Evolutionary conservation across 176 grass and related monocot genomes (phyloP), one percentile per base, ranked within the genome.

Genomic region (Puccinellia tenuiflora): DNA sequence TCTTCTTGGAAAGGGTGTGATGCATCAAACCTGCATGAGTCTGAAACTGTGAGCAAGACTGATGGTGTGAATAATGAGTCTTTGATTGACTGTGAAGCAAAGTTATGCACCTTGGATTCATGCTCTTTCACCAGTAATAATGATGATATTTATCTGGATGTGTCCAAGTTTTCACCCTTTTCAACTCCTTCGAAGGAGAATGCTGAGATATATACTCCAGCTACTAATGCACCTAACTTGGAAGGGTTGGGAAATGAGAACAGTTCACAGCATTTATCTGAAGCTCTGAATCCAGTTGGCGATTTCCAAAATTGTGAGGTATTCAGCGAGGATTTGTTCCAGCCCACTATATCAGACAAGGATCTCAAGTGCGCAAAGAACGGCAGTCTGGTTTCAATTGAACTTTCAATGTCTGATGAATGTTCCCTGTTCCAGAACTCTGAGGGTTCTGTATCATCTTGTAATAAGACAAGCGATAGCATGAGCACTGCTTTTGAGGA

Each of bases 351-450:
- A 78, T 74, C 77, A 69, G 47, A 54, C 33, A 68, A 45, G 20
- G 51, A 83, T 76, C 65, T 56, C 65, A 84, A 83, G 26, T 81
- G 57, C 13, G 34, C 33, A 68, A 79, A 87, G 38, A 40, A 72
- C 66, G 50, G 20, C 55, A 75, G 39, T 76, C 71, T 66, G 26
- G 66, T 85, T 79, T 60, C 78, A 0, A 55, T 85, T 31, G 86
- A 94, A 65, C 81, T 68, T 21, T 79, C 92, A 66, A 78, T 88
- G 62, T 83, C 80, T 34, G 59, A 81, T 75, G 86, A 83, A 84
- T 90, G 59, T 34, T 91, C 83, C 60, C 40, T 88, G 80, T 91
- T 86, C 68, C 66, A 90, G 65, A 77, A 63, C 71, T 84, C 83
- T 6, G 80, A 72, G 34, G 83, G 60, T 56, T 75, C 66, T 42